Percentiles rank a stretch among this genome's conserved stretches.
Evolutionary conservation across 2,329 filamentous ascomycete species (phyloP).

Genomic region (Aureobasidium sp.): DNA sequence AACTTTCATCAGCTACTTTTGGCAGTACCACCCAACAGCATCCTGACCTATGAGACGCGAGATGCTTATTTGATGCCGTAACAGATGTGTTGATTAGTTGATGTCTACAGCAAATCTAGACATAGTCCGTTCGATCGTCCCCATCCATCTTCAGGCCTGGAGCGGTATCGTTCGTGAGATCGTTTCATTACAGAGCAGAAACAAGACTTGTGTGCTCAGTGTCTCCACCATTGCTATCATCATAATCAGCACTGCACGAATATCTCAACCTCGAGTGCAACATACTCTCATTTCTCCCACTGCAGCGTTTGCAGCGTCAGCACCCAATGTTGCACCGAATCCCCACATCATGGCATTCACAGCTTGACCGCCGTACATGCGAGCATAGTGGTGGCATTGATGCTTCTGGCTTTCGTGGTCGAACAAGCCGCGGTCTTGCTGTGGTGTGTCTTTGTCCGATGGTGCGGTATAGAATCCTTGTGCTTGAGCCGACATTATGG

Average conservation of each 20-base stretch:
- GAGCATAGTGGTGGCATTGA: constrained; percentile 22
- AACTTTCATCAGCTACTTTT: too few species aligned
- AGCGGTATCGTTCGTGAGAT: neutral
- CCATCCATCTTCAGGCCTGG: neutral
- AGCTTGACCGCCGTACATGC: constrained; percentile 23
- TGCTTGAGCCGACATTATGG: constrained; percentile 18
- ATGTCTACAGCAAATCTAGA: neutral
- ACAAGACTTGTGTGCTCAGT: neutral
- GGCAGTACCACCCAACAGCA: too few species aligned
- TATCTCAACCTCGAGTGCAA: neutral
- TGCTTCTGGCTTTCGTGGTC: constrained; percentile 21
- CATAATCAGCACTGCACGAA: neutral
- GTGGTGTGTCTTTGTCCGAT: constrained; percentile 21
- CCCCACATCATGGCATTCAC: constrained; percentile 20
- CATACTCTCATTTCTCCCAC: constrained; percentile 22
- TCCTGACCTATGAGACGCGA: too few species aligned
- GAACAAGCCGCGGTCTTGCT: constrained; percentile 22
- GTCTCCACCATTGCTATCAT: constrained; percentile 13
- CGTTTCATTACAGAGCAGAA: neutral
- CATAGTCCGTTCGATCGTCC: neutral
- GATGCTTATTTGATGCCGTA: neutral
- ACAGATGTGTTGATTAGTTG: neutral
- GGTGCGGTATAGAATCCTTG: constrained; percentile 17
- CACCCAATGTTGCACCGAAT: constrained; percentile 22
- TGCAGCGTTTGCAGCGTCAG: constrained; percentile 22